Evolutionary conservation across 192 early-diverging fungal genomes (phyloP).

Genomic region (Haplosporangium gracile): DNA sequence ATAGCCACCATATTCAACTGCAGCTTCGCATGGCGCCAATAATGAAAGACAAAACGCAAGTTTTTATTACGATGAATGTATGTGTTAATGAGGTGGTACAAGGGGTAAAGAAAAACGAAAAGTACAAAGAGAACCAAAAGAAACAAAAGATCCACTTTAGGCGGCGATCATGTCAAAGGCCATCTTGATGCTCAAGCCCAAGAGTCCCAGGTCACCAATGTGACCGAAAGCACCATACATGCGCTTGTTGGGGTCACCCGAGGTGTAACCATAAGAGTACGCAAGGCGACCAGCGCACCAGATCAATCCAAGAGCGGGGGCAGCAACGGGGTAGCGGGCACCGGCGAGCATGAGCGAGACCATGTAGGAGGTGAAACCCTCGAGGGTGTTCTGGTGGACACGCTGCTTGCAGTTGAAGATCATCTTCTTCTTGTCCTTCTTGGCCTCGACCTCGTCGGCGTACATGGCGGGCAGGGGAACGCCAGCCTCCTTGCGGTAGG

Average conservation of each 20-base stretch:
- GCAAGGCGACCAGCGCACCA: conserved; percentile 62
- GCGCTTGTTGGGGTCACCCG: conserved; percentile 75
- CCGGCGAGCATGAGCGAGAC: conserved; percentile 62
- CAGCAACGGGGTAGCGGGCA: conserved; percentile 65
- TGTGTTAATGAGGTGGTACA: neutral
- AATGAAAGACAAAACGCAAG: neutral
- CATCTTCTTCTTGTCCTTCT: conserved; percentile 72
- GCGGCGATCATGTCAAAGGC: conserved; percentile 57
- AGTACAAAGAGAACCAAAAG: conserved; percentile 3
- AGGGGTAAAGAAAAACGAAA: neutral
- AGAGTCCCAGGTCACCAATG: conserved; percentile 65
- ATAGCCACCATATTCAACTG: too few relatives aligned
- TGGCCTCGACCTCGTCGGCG: conserved; percentile 69
- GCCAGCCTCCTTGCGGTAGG: conserved; percentile 68
- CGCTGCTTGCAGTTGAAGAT: conserved; percentile 82
- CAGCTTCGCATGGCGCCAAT: too few relatives aligned
- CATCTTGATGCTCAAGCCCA: conserved; percentile 59
- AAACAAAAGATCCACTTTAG: neutral
- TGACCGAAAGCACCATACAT: conserved; percentile 59
- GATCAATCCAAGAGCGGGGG: conserved; percentile 66
- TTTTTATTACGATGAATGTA: conserved; percentile 5
- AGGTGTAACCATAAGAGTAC: conserved; percentile 68
- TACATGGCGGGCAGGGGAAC: conserved; percentile 80
- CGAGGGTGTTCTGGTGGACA: conserved; percentile 78
- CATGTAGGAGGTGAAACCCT: conserved; percentile 68